A percentile compares a stretch with the other conserved stretches of the same genome.
Evolutionary conservation across 371 early-diverging fungal genomes (phyloP).

Genomic region (Mortierella sp.): DNA sequence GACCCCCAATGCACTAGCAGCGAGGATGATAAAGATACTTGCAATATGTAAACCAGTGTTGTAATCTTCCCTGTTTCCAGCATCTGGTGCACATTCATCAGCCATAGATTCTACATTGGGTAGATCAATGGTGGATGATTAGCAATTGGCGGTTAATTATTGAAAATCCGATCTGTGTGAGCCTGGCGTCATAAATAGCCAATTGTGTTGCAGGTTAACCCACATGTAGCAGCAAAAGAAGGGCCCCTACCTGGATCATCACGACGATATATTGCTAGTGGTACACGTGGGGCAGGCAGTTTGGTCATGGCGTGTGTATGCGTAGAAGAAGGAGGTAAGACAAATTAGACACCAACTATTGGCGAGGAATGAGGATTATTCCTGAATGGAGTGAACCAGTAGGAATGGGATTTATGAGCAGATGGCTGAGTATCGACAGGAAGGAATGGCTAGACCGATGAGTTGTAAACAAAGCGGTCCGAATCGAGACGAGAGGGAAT

Average conservation of each 20-base stretch:
- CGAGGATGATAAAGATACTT: conserved; percentile 67
- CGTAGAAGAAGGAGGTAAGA: not conserved
- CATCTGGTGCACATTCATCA: not conserved
- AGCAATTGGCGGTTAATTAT: not conserved
- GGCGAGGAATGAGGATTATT: not conserved
- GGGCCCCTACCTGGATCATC: not conserved
- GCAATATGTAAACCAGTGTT: conserved; percentile 65
- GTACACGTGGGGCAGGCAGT: not conserved
- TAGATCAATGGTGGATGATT: too few relatives aligned
- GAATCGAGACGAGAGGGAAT: not conserved
- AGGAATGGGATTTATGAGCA: not conserved
- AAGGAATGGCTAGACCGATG: not conserved
- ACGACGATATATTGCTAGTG: not conserved
- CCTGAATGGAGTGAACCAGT: not conserved
- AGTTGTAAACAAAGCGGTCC: not conserved
- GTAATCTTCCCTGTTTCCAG: conserved; percentile 30
- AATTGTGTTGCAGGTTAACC: not conserved
- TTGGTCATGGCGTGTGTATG: not conserved
- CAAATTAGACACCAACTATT: not conserved
- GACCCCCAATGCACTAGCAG: conserved; percentile 58
- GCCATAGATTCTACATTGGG: not conserved
- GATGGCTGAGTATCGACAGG: not conserved
- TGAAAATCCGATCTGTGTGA: not conserved
- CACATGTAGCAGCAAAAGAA: not conserved
- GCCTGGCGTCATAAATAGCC: conserved; percentile 1